Conservation (phyloP, 2,329 filamentous ascomycete species). For the Claviceps fusiformis region DNA sequence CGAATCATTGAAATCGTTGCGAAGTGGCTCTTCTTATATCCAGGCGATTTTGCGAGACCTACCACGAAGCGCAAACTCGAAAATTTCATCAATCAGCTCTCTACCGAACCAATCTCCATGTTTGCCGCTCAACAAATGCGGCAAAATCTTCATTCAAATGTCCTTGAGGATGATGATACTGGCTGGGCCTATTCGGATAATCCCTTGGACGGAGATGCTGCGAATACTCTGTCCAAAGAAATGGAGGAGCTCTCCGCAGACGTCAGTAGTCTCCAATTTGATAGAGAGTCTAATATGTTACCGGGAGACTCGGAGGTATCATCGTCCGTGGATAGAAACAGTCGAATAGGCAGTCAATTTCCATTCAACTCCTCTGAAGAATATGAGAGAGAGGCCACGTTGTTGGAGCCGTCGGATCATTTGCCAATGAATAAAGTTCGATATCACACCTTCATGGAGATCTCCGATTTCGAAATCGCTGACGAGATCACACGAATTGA, state of each 20-base stretch:
- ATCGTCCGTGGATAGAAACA: slow-evolving; percentile 26
- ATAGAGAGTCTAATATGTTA: slow-evolving; percentile 30
- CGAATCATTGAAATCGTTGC: slow-evolving; percentile 73
- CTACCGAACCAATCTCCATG: slow-evolving; percentile 67
- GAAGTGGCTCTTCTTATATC: slow-evolving; percentile 81
- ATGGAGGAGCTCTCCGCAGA: slow-evolving; percentile 25
- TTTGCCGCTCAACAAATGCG: slow-evolving; percentile 77
- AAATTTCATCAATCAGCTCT: slow-evolving; percentile 62
- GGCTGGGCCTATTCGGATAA: slow-evolving; percentile 82
- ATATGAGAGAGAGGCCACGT: slow-evolving; percentile 65
- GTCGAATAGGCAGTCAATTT: slow-evolving; percentile 29
- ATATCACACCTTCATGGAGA: slow-evolving; percentile 83
- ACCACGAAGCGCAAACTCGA: slow-evolving; percentile 58
- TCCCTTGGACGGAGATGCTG: slow-evolving; percentile 20
- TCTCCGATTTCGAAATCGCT: slow-evolving; percentile 71
- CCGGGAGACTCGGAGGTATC: slow-evolving; percentile 33
- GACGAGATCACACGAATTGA: slow-evolving; percentile 90
- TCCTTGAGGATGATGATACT: slow-evolving; percentile 78
- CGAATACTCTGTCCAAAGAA: slow-evolving; percentile 24
- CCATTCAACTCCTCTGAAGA: slow-evolving; percentile 58
- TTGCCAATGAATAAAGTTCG: slow-evolving; percentile 68
- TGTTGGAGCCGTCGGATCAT: slow-evolving; percentile 55
- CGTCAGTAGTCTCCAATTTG: slow-evolving; percentile 34
- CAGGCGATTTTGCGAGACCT: slow-evolving; percentile 79
- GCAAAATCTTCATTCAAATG: slow-evolving; percentile 56